Evolutionary conservation across 108 stramenopile species (phyloP).

Genomic region (Discostella stelligeroides): DNA sequence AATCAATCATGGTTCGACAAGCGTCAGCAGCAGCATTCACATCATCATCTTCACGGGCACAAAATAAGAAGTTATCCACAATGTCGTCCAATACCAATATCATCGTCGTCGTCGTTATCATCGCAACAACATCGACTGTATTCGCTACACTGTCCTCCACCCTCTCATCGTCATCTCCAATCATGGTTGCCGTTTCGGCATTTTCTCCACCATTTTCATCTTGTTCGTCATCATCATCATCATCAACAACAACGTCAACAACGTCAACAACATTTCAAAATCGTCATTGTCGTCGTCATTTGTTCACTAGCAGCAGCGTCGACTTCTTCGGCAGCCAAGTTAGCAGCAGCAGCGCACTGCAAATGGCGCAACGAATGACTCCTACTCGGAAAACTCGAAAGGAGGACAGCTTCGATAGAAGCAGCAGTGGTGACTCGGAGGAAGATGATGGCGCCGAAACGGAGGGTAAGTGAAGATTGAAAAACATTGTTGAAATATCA

Average conservation of each 20-base stretch:
- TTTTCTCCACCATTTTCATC: too few relatives aligned
- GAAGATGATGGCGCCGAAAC: conserved; percentile 15
- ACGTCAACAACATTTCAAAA: not conserved
- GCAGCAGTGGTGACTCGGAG: not conserved
- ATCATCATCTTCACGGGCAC: too few relatives aligned
- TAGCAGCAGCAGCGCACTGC: not conserved
- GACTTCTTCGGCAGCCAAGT: not conserved
- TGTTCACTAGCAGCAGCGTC: too few relatives aligned
- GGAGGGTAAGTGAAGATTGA: conserved; percentile 16
- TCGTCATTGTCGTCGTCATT: too few relatives aligned
- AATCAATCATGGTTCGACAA: not conserved
- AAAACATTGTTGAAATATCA: too few relatives aligned
- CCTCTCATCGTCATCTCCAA: not conserved
- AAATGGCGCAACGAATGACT: conserved; percentile 41
- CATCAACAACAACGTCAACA: not conserved
- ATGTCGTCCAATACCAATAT: not conserved
- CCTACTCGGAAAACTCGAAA: conserved; percentile 38
- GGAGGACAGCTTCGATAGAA: conserved; percentile 41
- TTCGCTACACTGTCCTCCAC: not conserved
- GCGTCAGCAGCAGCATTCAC: not conserved
- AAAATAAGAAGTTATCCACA: not conserved
- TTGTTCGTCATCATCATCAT: too few relatives aligned
- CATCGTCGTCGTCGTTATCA: conserved; percentile 2
- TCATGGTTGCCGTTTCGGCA: too few relatives aligned
- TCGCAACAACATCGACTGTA: not conserved